Percentiles rank a stretch among this genome's conserved stretches.
phyloP scores from a whole-genome alignment of 148 eudicot species.

The Vaccinium macrocarpon region DNA sequence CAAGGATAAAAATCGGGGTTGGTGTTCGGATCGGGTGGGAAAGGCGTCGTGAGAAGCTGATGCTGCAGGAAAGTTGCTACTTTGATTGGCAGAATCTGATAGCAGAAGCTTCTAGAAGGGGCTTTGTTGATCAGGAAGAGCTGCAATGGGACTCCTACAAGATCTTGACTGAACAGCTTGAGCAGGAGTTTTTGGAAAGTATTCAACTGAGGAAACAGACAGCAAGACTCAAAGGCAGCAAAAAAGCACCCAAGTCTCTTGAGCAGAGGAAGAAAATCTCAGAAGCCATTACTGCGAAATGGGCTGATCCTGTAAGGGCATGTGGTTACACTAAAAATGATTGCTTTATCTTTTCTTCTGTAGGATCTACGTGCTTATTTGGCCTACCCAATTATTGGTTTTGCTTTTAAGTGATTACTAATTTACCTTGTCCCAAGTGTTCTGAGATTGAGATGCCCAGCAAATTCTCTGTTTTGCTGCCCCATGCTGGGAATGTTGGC shows the following conservation, averaged over 20 bases:
- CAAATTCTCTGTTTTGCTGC: not conserved
- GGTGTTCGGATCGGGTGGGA: conserved; percentile 81
- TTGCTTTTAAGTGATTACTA: not conserved
- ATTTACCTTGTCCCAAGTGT: not conserved
- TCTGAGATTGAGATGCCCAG: conserved; percentile 5
- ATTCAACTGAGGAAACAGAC: conserved; percentile 50
- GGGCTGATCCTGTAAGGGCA: conserved; percentile 94
- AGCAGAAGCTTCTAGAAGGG: conserved; percentile 73
- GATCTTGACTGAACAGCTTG: conserved; percentile 53
- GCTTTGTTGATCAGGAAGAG: conserved; percentile 64
- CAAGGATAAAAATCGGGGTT: conserved; percentile 65
- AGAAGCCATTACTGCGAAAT: conserved; percentile 82
- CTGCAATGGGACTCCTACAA: conserved; percentile 84
- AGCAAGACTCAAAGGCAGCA: conserved; percentile 45
- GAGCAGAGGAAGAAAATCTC: conserved; percentile 89
- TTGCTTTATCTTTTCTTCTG: not conserved
- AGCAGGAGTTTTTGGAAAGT: conserved; percentile 68
- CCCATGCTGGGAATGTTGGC: not conserved
- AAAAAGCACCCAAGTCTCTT: conserved; percentile 78
- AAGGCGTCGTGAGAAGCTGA: conserved; percentile 57
- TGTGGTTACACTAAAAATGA: not conserved
- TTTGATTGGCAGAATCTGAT: conserved; percentile 76
- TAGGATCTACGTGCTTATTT: conserved; percentile 9
- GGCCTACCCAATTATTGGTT: not conserved
- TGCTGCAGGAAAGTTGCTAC: conserved; percentile 67